Percentiles rank a stretch among this genome's conserved stretches.
phyloP scores from a whole-genome alignment of 331 rosid species.

The Rosa hybrid region DNA sequence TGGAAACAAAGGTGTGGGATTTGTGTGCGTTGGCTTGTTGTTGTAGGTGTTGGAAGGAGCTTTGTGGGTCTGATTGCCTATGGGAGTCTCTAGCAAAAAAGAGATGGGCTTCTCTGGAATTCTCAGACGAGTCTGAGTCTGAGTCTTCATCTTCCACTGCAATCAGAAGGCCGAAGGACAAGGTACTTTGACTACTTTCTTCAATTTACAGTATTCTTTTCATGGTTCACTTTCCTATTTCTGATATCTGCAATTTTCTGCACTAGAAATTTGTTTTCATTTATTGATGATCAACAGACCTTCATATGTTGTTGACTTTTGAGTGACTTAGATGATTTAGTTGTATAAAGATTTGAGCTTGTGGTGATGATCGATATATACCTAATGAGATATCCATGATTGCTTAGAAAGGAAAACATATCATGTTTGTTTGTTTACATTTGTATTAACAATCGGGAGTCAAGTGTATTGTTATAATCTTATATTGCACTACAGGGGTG shows the following conservation, averaged over 20 bases:
- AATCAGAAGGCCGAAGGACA: constrained; percentile 22
- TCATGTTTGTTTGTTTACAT: background rate
- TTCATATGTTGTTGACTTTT: background rate
- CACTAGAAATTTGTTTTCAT: background rate
- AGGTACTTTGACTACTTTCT: constrained; percentile 27
- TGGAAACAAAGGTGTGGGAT: constrained; percentile 54
- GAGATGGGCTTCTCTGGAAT: constrained; percentile 60
- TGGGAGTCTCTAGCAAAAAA: constrained; percentile 60
- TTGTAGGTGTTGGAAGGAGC: constrained; percentile 61
- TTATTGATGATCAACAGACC: background rate
- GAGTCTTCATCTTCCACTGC: constrained; percentile 40
- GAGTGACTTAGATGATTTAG: background rate
- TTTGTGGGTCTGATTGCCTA: constrained; percentile 53
- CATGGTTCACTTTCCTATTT: background rate
- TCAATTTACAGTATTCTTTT: background rate
- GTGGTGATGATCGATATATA: background rate
- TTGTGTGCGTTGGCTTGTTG: constrained; percentile 74
- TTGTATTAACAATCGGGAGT: background rate
- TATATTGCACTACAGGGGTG: constrained; percentile 45
- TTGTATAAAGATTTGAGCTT: background rate
- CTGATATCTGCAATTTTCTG: background rate
- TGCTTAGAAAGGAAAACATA: background rate
- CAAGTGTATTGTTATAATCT: background rate
- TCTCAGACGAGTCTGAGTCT: constrained; percentile 26
- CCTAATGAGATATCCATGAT: background rate